phyloP scores from a whole-genome alignment of 208 protist genomes.

The Trypanosoma mega region DNA sequence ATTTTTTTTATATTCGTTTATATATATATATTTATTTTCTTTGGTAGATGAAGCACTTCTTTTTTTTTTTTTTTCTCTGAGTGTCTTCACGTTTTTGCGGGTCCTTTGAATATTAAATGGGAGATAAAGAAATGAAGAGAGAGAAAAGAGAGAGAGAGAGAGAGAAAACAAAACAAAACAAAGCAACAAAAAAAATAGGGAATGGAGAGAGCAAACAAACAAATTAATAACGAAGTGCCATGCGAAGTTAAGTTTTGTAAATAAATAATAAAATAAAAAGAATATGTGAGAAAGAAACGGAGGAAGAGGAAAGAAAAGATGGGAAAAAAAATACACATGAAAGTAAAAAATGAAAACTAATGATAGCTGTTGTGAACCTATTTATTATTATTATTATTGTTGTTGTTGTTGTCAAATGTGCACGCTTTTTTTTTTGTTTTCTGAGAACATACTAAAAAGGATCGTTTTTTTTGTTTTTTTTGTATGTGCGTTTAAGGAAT shows the following conservation, averaged over 20 bases:
- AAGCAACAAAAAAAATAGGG: constrained; percentile 8
- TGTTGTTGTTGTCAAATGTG: background rate
- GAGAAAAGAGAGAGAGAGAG: background rate
- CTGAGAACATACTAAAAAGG: background rate
- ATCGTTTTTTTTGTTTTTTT: constrained; percentile 15
- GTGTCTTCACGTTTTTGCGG: background rate
- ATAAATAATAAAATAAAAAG: no score
- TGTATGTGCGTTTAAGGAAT: constrained; percentile 7
- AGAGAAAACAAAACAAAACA: background rate
- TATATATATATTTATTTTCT: background rate
- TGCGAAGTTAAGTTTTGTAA: no score
- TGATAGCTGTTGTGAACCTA: background rate
- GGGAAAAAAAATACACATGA: no score
- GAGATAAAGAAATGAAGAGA: background rate
- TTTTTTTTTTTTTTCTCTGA: constrained; percentile 7
- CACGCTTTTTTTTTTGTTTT: no score
- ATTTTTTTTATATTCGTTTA: background rate
- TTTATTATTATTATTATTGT: background rate
- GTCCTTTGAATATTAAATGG: background rate
- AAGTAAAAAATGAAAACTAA: no score
- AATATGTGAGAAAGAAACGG: no score
- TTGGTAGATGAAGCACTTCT: background rate
- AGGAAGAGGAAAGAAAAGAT: no score
- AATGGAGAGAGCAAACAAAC: background rate
- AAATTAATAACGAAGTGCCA: no score